These are phyloP conservation scores for Moesziomyces antarcticus DNA, from an alignment of 1,284 basidiomycete genomes.

Conservation along the genomic window DNA sequence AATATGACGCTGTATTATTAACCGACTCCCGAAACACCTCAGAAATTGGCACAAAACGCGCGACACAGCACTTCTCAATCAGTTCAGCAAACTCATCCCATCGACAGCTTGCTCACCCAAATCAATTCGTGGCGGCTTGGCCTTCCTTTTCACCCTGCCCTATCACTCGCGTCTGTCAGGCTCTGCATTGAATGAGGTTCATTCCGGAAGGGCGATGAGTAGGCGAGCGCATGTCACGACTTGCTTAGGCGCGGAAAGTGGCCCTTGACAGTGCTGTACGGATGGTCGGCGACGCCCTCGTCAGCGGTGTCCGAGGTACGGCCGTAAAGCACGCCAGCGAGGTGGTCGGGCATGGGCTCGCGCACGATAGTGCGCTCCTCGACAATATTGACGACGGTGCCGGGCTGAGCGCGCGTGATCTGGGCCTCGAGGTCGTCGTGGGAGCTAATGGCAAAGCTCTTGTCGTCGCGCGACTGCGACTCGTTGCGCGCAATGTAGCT, in stretches of 20 bases:
- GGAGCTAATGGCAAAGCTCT: conserved; percentile 24
- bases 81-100: too few species aligned
- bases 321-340: conserved; percentile 11
- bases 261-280: conserved; percentile 8
- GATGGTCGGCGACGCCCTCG: not conserved
- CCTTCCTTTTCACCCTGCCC: not conserved
- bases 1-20: too few species aligned
- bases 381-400: conserved; percentile 17
- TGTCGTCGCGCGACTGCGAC: conserved; percentile 12
- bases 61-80: too few species aligned
- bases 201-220: too few species aligned
- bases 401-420: not conserved
- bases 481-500: conserved; percentile 18
- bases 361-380: conserved; percentile 24
- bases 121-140: too few species aligned
- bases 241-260: conserved; percentile 35
- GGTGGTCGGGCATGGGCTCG: conserved; percentile 46
- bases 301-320: not conserved
- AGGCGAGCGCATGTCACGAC: conserved; percentile 5
- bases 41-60: too few species aligned
- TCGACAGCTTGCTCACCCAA: too few species aligned
- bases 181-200: too few species aligned
- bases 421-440: conserved; percentile 32
- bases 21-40: too few species aligned
- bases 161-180: not conserved